Evolutionary conservation across 2,329 filamentous ascomycete species (phyloP).

Genomic region (Fusarium torulosum): DNA sequence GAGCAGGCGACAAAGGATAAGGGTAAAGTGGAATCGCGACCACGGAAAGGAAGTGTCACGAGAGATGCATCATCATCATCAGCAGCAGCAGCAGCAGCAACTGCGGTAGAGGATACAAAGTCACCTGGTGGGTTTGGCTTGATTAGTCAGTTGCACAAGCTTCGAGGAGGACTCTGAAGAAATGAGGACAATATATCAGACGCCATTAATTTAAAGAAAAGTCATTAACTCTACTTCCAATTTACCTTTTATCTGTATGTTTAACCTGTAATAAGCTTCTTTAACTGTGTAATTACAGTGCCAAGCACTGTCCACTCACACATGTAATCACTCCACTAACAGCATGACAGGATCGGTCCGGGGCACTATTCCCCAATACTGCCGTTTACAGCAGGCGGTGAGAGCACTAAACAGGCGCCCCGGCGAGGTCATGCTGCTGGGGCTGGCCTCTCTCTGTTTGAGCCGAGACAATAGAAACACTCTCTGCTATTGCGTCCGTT

Average conservation of each 20-base stretch:
- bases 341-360: conserved; percentile 18
- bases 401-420: conserved; percentile 27
- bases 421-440: conserved; percentile 42
- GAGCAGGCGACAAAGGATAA: conserved; percentile 59
- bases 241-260: background rate
- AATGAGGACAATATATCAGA: background rate
- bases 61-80: conserved; percentile 37
- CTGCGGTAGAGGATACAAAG: conserved; percentile 56
- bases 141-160: conserved; percentile 72
- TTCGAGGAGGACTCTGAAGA: conserved; percentile 64
- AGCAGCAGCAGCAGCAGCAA: conserved; percentile 1
- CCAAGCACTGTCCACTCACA: background rate
- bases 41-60: conserved; percentile 54
- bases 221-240: background rate
- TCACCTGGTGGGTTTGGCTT: conserved; percentile 68
- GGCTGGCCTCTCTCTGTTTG: conserved; percentile 22
- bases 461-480: conserved; percentile 34
- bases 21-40: conserved; percentile 51
- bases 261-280: background rate
- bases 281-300: conserved; percentile 18
- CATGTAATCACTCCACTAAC: conserved; percentile 32
- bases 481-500: conserved; percentile 12
- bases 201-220: background rate
- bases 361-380: conserved; percentile 34
- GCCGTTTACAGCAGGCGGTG: conserved; percentile 45